Percentiles rank a stretch among this genome's conserved stretches.
Conservation (phyloP, 2,329 filamentous ascomycete genomes). For the Lasiodiplodia hormozganensis region DNA sequence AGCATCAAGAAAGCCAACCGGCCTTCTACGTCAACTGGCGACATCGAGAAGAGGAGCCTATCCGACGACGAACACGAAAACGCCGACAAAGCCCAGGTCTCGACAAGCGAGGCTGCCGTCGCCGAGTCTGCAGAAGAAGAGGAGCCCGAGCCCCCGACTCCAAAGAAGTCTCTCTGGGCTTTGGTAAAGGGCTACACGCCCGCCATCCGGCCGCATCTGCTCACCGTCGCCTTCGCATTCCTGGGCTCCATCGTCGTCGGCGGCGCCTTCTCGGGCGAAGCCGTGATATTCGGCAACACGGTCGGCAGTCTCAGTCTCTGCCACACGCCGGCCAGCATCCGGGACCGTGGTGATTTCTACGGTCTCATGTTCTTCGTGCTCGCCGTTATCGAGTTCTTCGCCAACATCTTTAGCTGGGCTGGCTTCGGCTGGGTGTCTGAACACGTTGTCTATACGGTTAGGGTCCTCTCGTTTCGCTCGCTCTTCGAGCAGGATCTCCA, state of each 20-base stretch:
- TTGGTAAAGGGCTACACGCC: background rate
- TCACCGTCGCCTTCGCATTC: conserved; percentile 57
- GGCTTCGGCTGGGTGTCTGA: conserved; percentile 67
- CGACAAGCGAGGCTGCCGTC: background rate
- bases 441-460: conserved; percentile 68
- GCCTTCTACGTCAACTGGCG: conserved; percentile 32
- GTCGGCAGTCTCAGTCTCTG: conserved; percentile 64
- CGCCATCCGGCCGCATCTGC: conserved; percentile 48
- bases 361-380: conserved; percentile 67
- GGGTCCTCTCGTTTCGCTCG: conserved; percentile 69
- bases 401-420: conserved; percentile 67
- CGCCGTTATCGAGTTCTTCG: conserved; percentile 65
- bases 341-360: conserved; percentile 59
- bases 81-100: conserved; percentile 24
- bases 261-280: conserved; percentile 63
- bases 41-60: conserved; percentile 39
- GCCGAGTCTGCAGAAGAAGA: conserved; percentile 43
- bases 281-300: conserved; percentile 67
- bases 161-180: conserved; percentile 32
- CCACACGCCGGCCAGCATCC: conserved; percentile 56
- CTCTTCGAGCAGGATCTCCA: conserved; percentile 71
- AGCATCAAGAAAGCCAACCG: conserved; percentile 23
- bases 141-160: background rate
- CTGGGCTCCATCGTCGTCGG: conserved; percentile 62
- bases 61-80: conserved; percentile 36